Percentiles rank a stretch among this genome's conserved stretches.
phyloP scores from a whole-genome alignment of 2,329 filamentous ascomycete genomes.

The Aspergillus ibericus region DNA sequence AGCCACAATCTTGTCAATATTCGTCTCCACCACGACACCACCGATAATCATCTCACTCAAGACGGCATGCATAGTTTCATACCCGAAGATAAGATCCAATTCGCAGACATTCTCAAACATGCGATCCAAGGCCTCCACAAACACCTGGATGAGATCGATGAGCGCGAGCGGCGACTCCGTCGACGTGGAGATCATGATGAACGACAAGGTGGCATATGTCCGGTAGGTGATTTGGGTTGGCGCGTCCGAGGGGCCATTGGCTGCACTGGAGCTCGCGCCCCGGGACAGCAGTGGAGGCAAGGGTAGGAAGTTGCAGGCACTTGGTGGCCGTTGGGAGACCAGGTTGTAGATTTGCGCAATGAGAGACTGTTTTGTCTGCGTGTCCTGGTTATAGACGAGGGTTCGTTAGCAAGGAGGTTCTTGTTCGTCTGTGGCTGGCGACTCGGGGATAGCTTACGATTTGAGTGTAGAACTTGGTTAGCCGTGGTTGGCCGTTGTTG shows the following conservation, averaged over 20 bases:
- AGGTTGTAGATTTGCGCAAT: constrained; percentile 97
- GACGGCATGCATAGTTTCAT: constrained; percentile 90
- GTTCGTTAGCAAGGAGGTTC: background rate
- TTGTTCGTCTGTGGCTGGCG: background rate
- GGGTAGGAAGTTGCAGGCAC: constrained; percentile 96
- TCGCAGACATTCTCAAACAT: constrained; percentile 99
- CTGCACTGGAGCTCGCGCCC: constrained; percentile 48
- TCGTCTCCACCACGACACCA: constrained; percentile 91
- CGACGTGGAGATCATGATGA: constrained; percentile 95
- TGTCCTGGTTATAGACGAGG: constrained; percentile 66
- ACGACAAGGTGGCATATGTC: constrained; percentile 96
- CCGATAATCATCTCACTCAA: constrained; percentile 94
- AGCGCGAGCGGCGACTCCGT: constrained; percentile 94
- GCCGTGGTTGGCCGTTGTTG: constrained; percentile 90
- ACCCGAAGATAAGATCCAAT: constrained; percentile 97
- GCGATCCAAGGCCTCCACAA: constrained; percentile 90
- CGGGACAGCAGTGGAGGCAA: constrained; percentile 64
- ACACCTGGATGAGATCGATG: constrained; percentile 96
- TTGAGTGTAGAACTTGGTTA: constrained; percentile 99
- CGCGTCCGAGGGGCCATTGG: constrained; percentile 72
- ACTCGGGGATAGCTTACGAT: constrained; percentile 63
- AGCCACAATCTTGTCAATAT: constrained; percentile 80
- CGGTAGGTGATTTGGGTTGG: constrained; percentile 96
- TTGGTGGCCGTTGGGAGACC: constrained; percentile 85
- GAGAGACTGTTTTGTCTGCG: constrained; percentile 91